Percentiles rank a stretch among this genome's conserved stretches.
Evolutionary conservation across 768 basidiomycete genomes (phyloP).

Genomic region (Podaxis sp.): DNA sequence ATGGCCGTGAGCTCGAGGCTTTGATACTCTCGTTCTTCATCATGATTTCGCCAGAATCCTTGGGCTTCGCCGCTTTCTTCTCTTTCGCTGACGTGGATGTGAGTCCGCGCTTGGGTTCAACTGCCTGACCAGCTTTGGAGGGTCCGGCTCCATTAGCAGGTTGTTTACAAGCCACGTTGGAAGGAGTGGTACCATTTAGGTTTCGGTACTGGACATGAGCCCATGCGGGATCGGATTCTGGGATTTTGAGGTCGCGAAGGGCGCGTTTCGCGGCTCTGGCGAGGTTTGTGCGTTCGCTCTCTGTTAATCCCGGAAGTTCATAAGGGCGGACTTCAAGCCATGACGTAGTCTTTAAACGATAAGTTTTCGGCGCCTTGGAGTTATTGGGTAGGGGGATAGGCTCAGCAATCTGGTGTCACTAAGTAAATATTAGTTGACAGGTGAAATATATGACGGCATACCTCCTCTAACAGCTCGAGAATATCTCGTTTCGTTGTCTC

Average conservation of each 20-base stretch:
- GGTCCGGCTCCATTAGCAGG: conserved; percentile 1
- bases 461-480: conserved; percentile 45
- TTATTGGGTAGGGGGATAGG: conserved; percentile 28
- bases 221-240: conserved; percentile 63
- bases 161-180: neutral
- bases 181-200: conserved; percentile 5
- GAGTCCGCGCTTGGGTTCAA: conserved; percentile 38
- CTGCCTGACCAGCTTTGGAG: conserved; percentile 2
- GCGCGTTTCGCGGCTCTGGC: conserved; percentile 46
- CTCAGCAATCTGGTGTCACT: conserved; percentile 45
- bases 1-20: conserved; percentile 15
- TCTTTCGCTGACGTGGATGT: conserved; percentile 42
- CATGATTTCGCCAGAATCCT: conserved; percentile 32
- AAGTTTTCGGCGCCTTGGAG: conserved; percentile 32
- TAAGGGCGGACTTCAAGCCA: conserved; percentile 73
- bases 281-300: conserved; percentile 43
- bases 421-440: neutral
- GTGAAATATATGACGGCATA: conserved; percentile 17
- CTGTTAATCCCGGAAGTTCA: conserved; percentile 50
- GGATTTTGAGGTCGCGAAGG: conserved; percentile 48
- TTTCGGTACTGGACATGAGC: conserved; percentile 36
- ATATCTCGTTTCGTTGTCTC: conserved; percentile 36
- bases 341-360: conserved; percentile 48
- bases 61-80: conserved; percentile 41
- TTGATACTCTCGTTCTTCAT: conserved; percentile 46